phyloP scores from a whole-genome alignment of 139 green algal species.

The Zygnema circumcarinatum region DNA sequence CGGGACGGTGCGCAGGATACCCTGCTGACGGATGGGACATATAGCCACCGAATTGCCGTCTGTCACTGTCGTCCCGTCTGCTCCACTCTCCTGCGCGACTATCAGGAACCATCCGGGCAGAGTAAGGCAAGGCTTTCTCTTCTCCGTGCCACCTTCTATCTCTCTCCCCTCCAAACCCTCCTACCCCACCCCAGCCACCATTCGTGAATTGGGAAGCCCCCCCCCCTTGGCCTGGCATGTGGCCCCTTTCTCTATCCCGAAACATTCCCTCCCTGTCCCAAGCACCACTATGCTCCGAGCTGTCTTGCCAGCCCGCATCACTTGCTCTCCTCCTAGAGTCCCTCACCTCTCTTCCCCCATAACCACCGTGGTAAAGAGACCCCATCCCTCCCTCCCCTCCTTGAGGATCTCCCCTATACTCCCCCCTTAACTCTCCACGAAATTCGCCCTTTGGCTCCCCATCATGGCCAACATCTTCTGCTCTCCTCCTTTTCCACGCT shows the following conservation, averaged over 20 bases:
- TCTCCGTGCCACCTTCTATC: background rate
- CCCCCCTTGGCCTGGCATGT: background rate
- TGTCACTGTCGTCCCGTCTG: background rate
- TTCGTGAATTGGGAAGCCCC: slow-evolving; percentile 8
- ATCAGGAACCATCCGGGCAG: background rate
- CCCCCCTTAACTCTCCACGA: slow-evolving; percentile 13
- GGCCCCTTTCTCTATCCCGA: background rate
- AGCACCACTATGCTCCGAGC: background rate
- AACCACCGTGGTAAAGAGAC: background rate
- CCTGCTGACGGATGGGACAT: background rate
- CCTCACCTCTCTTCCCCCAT: slow-evolving; percentile 30
- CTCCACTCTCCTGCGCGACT: background rate
- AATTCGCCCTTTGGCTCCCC: background rate
- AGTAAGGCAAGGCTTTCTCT: background rate
- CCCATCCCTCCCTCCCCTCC: background rate
- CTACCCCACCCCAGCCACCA: background rate
- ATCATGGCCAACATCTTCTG: background rate
- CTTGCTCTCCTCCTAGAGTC: slow-evolving; percentile 16
- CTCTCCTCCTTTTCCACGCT: slow-evolving; percentile 10
- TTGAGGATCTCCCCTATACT: background rate
- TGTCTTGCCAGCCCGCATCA: slow-evolving; percentile 3
- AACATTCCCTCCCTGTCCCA: background rate
- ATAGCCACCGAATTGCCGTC: background rate
- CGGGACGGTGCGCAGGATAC: background rate
- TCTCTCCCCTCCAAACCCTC: background rate